Evolutionary conservation across 1,139 yeast genomes (phyloP), one percentile per base, ranked within the genome.

Genomic region (Sugiyamaella novakii): DNA sequence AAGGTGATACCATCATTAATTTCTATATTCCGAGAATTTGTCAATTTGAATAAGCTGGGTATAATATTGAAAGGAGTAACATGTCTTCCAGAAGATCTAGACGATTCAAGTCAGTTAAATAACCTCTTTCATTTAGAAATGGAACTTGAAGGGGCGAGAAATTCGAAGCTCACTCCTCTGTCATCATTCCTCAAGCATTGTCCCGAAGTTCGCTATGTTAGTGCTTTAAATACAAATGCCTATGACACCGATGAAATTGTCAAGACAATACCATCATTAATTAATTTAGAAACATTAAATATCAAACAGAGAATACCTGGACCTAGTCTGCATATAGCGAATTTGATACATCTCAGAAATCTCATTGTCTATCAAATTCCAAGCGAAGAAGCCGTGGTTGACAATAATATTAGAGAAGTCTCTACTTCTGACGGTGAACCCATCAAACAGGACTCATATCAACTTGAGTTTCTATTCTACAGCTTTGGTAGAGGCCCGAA

Each of bases 401-500:
- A 11, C 8, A 12, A 12, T 28, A 10, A 12, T 5, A 10, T 5
- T 28, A 10, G n/a, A 4, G 31, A 28, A 28, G 5, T 10, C 12
- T 4, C 21, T 3, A 4, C 18, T 10, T 17, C 37, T 33, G 33
- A 29, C 7, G 14, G 17, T n/a, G 14, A 29, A n/a, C 11, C 12
- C 2, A n/a, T 19, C 5, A 4, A 17, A 7, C 6, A 18, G 6
- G 36, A n/a, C 6, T 18, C 37, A 6, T 29, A 14, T n/a, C 3
- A 8, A 18, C 14, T 33, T 3, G 22, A 33, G 24, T 33, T 33
- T 33, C 14, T 33, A 10, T 33, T 33, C 12, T 33, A 33, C 24
- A 33, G 37, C 24, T 33, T 33, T 19, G 37, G 37, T 5, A 33
- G 37, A 18, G 37, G 37, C 10, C 37, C 37, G 8, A 17, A 18